Base-by-base conservation (phyloP, 176 grass and related monocot genomes). In the Triticum dicoccoides region DNA sequence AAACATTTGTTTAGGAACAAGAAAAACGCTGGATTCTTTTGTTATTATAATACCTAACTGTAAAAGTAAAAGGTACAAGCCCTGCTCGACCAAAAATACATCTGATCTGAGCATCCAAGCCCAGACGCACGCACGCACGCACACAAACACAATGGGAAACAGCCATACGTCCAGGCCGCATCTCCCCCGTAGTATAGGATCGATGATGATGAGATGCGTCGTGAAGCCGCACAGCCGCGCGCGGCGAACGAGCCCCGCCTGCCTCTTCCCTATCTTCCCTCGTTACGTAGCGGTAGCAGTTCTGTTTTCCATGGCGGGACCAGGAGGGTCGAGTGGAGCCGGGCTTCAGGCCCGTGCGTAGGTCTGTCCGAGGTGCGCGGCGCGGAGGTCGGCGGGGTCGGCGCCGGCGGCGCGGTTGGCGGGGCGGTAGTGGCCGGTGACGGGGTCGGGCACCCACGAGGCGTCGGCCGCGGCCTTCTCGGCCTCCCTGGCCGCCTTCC, bases 331-430 rank as follows among this genome's bases (percentile, higher is more conserved):
- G 4, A 34, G 38, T 2, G 1, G 24, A 5, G 12, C 42, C 42
- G 44, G 23, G 0, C 6, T 52, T 76, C 25, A 76, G 71, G 85
- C 85, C 45, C 69, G 49, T 5, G 89, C 80, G 67, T 87, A 84
- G 89, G 66, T 10, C 67, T 81, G 76, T 1, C 76, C 82, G 69
- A 95, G 91, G 56, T 87, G 88, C 21, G 61, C 87, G 12, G 90
- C 93, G 78, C 91, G 89, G 39, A 95, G 93, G 78, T 95, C 93
- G 63, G 93, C 93, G 18, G 93, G 83, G 82, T 95, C 93, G 64
- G 51, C 76, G 64, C 76, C 61, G 1, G 70, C 78, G 6, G 66
- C 35, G 37, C 77, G 81, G 77, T 89, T 95, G 59, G 76, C 23
- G 20, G 93, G 93, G 63, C 91, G 83, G 91, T 93, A 95, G 86